Evolutionary conservation across 2,329 filamentous ascomycete species (phyloP), one percentile per base, ranked within the genome.

Genomic region (Colletotrichum tanaceti): DNA sequence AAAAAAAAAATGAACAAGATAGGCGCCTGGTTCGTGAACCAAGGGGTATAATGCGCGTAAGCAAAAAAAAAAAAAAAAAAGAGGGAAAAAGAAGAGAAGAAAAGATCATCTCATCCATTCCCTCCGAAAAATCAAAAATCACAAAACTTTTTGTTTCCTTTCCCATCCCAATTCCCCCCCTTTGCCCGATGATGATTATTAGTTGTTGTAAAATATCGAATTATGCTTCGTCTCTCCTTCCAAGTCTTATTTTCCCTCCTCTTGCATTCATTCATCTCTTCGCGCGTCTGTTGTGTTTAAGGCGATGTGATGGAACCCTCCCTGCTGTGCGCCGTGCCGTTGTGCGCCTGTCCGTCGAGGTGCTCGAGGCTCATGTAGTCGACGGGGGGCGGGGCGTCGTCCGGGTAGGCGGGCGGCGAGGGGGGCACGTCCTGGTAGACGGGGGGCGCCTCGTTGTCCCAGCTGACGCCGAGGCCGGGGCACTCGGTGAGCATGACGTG

Each of bases 371-470:
- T 72, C 32, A 83, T 81, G 24, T 83, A 82, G 65, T 79, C 77
- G 47, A 79, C 71, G 2, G 78, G 78, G 18, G 79, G 77, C 68
- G 79, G 77, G 68, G 79, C 77, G 6, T 73, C 70, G 16, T 71
- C 65, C 47, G 77, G 82, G 79, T 94, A 94, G 6, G 84, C 86
- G 0, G 95, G 95, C 57, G 95, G 95, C 74, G 91, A 93, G 2
- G 89, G 90, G 0, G 95, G 94, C 49, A 98, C 94, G 76, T 98
- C 93, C 79, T 96, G 91, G 80, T 99, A 99, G 73, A 97, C 88
- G 0, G 95, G 95, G 14, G 95, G 95, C 75, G 93, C 90, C 83
- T 99, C 95, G 80, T 98, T 95, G 74, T 98, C 95, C 95, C 96
- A 99, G 73, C 92, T 93, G 74, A 99, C 94, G 58, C 95, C 94